phyloP scores from a whole-genome alignment of 495 filamentous ascomycete genomes.

The Xylaria cubensis region DNA sequence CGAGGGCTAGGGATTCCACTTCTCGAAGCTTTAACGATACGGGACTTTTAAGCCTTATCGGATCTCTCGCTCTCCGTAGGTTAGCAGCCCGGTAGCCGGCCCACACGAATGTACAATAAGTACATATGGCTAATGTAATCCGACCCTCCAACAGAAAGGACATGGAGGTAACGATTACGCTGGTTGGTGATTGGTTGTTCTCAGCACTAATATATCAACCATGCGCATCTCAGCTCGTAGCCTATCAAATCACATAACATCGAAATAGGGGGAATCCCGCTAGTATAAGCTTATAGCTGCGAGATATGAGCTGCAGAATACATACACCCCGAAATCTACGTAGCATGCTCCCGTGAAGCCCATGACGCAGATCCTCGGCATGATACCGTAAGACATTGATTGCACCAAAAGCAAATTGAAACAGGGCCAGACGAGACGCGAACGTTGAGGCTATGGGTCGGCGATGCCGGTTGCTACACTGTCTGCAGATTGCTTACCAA shows the following conservation, averaged over 20 bases:
- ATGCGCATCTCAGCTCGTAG: conserved; percentile 16
- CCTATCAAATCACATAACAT: conserved; percentile 18
- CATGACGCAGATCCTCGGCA: background rate
- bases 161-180: background rate
- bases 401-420: background rate
- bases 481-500: background rate
- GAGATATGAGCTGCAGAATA: background rate
- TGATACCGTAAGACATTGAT: background rate
- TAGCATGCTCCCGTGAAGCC: background rate
- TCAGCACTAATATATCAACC: background rate
- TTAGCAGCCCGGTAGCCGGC: conserved; percentile 12
- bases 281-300: background rate
- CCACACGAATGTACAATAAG: conserved; percentile 3
- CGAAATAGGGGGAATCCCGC: background rate
- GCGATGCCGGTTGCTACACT: conserved; percentile 19
- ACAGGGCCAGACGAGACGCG: conserved; percentile 2
- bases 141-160: conserved; percentile 1
- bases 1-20: conserved; percentile 1
- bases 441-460: conserved; percentile 2
- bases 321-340: background rate
- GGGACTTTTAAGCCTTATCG: background rate
- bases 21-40: conserved; percentile 17
- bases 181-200: background rate
- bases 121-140: background rate
- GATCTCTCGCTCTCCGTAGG: conserved; percentile 21